phyloP scores from a whole-genome alignment of 208 protist genomes.

The Herpetomonas samuelpessoai region DNA sequence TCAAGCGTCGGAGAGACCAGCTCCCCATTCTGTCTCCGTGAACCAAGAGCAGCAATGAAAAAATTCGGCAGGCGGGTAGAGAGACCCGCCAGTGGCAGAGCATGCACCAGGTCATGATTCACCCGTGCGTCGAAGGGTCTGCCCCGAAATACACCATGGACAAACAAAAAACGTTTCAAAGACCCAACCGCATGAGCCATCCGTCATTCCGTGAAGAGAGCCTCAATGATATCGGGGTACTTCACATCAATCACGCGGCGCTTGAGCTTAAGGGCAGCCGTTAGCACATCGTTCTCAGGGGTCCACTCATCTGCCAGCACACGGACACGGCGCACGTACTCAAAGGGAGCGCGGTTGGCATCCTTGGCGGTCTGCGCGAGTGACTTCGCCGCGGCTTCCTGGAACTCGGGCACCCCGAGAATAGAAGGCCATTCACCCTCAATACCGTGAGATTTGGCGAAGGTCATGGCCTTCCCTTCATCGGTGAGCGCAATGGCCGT shows the following conservation, averaged over 20 bases:
- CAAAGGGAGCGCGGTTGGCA: conserved; percentile 30
- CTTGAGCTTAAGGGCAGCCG: conserved; percentile 68
- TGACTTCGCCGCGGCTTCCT: conserved; percentile 39
- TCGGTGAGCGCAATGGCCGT: conserved; percentile 55
- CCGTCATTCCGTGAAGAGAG: conserved; percentile 59
- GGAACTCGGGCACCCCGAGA: conserved; percentile 35
- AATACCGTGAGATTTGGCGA: conserved; percentile 33
- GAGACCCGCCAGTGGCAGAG: no score
- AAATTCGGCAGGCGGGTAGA: no score
- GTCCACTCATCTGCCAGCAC: conserved; percentile 74
- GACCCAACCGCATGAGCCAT: no score
- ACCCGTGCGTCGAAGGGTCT: no score
- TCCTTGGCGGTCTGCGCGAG: conserved; percentile 32
- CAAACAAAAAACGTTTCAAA: background rate
- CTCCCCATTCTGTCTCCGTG: no score
- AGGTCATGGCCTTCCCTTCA: conserved; percentile 44
- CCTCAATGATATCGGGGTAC: conserved; percentile 53
- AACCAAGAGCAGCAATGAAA: no score
- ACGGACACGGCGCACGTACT: conserved; percentile 53
- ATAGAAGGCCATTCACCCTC: conserved; percentile 29
- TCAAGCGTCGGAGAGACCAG: no score
- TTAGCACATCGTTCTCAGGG: conserved; percentile 69
- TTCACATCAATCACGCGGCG: conserved; percentile 38
- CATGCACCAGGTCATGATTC: no score
- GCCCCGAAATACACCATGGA: no score